Conservation (phyloP, 768 basidiomycete genomes). For the Rhodotorula kratochvilovae region DNA sequence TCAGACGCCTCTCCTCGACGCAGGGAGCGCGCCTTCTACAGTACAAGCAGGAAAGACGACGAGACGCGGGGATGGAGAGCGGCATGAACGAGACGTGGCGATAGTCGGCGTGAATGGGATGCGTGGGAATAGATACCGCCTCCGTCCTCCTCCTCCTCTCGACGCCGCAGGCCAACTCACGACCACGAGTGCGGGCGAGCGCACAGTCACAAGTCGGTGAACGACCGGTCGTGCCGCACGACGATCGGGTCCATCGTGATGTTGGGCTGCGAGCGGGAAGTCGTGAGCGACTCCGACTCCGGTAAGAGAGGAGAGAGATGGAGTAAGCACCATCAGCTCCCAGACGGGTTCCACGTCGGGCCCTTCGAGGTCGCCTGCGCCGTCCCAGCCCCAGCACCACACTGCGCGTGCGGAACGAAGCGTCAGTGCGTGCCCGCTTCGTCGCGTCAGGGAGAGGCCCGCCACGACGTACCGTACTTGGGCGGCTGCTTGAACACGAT, state of each 20-base stretch:
- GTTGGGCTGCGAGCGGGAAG: constrained; percentile 26
- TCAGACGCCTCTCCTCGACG: too few relatives aligned
- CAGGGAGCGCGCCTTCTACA: too few relatives aligned
- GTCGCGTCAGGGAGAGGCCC: too few relatives aligned
- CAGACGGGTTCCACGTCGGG: constrained; percentile 98
- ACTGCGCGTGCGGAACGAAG: constrained; percentile 54
- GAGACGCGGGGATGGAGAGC: too few relatives aligned
- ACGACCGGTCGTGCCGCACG: constrained; percentile 41
- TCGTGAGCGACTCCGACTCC: not conserved
- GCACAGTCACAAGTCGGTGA: constrained; percentile 21
- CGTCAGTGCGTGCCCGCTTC: not conserved
- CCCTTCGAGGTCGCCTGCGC: constrained; percentile 93
- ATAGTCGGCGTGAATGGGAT: too few relatives aligned
- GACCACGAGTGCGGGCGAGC: too few relatives aligned
- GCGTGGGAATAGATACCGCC: too few relatives aligned
- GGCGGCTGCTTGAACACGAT: constrained; percentile 77
- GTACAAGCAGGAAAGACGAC: too few relatives aligned
- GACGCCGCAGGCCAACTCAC: too few relatives aligned
- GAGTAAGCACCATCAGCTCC: constrained; percentile 54
- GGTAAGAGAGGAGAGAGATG: not conserved
- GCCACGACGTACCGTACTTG: constrained; percentile 76
- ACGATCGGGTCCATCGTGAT: constrained; percentile 37
- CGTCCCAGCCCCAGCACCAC: constrained; percentile 99
- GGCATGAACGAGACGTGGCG: too few relatives aligned
- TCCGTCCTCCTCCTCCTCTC: not conserved